These are phyloP conservation scores for Epichloe amarillans DNA, from an alignment of 2,329 filamentous ascomycete species.

Conservation along the genomic window DNA sequence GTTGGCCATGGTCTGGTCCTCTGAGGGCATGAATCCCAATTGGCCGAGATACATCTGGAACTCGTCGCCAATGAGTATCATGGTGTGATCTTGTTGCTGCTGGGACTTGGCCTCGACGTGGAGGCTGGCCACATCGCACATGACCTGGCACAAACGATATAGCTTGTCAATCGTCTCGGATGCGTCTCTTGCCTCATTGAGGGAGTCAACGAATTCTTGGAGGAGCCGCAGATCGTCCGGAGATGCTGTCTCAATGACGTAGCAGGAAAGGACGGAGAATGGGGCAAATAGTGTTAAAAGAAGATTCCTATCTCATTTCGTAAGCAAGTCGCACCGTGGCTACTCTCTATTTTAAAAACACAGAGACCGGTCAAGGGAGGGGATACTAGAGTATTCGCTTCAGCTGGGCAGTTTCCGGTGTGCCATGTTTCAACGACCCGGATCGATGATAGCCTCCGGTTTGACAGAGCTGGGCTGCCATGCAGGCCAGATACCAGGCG, in stretches of 20 bases:
- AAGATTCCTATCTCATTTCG: slow-evolving; percentile 26
- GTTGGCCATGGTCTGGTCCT: slow-evolving; percentile 17
- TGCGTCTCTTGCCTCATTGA: slow-evolving; percentile 34
- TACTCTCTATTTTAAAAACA: neutral
- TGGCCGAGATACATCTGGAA: slow-evolving; percentile 54
- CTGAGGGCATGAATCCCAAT: slow-evolving; percentile 43
- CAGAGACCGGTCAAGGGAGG: neutral
- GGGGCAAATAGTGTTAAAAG: slow-evolving; percentile 45
- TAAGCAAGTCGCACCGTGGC: neutral
- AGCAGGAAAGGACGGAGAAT: slow-evolving; percentile 46
- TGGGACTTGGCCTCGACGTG: slow-evolving; percentile 48
- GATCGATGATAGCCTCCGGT: slow-evolving; percentile 47
- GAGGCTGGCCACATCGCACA: slow-evolving; percentile 45
- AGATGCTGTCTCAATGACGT: slow-evolving; percentile 40
- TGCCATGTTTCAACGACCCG: slow-evolving; percentile 20
- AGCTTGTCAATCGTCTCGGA: slow-evolving; percentile 48
- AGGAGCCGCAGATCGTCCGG: slow-evolving; percentile 40
- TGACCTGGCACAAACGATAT: slow-evolving; percentile 47
- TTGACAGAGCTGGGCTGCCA: slow-evolving; percentile 46
- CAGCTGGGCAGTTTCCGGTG: slow-evolving; percentile 18
- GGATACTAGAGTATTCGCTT: slow-evolving; percentile 24
- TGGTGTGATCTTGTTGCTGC: slow-evolving; percentile 31
- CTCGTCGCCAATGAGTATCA: slow-evolving; percentile 40
- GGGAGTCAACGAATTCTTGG: slow-evolving; percentile 41
- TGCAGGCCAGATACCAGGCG: slow-evolving; percentile 48